Evolutionary conservation across 2,329 filamentous ascomycete genomes (phyloP).

Genomic region (Tolypocladium amazonense): DNA sequence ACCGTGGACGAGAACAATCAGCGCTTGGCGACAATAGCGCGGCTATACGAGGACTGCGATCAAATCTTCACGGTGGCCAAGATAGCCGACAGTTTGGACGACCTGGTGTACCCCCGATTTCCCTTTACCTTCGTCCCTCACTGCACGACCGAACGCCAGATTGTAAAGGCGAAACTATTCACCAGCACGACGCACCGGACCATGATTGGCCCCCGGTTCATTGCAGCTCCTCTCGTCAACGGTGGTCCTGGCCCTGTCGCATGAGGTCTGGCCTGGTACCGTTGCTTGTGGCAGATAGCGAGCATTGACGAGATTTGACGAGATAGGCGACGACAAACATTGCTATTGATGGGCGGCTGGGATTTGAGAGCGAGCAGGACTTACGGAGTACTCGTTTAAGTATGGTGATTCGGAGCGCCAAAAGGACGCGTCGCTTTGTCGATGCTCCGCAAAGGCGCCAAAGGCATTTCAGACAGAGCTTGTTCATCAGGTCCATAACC

Average conservation of each 20-base stretch:
- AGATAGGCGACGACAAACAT: neutral
- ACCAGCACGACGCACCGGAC: neutral
- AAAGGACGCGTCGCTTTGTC: too few relatives aligned
- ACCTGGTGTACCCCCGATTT: neutral
- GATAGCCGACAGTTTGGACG: neutral
- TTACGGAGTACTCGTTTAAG: too few relatives aligned
- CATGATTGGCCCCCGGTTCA: neutral
- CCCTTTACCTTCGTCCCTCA: neutral
- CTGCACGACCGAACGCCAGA: neutral
- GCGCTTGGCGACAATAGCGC: neutral
- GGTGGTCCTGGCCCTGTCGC: fast-evolving
- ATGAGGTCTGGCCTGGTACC: neutral
- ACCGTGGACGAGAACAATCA: neutral
- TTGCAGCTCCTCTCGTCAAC: neutral
- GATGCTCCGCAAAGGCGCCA: too few relatives aligned
- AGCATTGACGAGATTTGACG: neutral
- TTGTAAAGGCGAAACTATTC: neutral
- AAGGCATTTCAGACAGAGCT: too few relatives aligned
- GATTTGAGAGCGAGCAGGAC: neutral
- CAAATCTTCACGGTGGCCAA: neutral
- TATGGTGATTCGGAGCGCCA: too few relatives aligned
- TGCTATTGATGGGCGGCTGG: too few relatives aligned
- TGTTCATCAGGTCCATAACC: too few relatives aligned
- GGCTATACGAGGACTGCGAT: neutral
- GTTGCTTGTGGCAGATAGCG: too few relatives aligned